Base-by-base conservation (phyloP, 73 alveolate genomes). In the Uronychia binucleata region DNA sequence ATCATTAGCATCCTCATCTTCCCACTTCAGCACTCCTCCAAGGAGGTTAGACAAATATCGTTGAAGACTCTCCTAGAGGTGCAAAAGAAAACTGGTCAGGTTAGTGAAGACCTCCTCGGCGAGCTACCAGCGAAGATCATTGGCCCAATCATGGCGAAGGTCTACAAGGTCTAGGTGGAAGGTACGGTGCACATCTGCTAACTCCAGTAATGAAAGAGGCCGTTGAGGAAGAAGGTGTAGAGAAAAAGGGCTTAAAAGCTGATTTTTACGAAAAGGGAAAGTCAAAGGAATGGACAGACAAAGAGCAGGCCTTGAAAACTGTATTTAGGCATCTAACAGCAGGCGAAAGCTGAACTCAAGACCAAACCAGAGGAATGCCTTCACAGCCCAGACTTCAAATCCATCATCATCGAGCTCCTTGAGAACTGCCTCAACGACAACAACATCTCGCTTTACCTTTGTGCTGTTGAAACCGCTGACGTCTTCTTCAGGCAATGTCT, bases 231-330 rank as follows among this genome's bases (percentile, higher is more conserved):
- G 88, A 59, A 26, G 90, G 75, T 1, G 85, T 75, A 0, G 86
- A 81, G 46, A 26, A 82, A 30, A 30, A 83, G 1, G 90, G 76
- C 60, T 46, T 85, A 14, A 27, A 80, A 46, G 67, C 67, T 26
- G 94, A 88, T 27, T 78, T 88, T 46, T 57, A 33, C 8, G 94
- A 88, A 34, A 88, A 88, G 75, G 94, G 90, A 0, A 57, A 81
- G 31, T 81, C 90, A 19, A 88, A 88, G 84, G 94, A 81, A 60
- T 88, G 94, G 94, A 46, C 81, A 35, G 90, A 88, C 46, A 67
- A 88, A 74, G 94, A 88, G 33, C 28, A 75, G 5, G 94, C 94
- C 1, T 78, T 88, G 19, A 88, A 75, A 58, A 74, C 34, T 31
- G 78, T 88, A 46, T 11, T 46, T 19, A 11, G n/a, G 5, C 5